Base-by-base conservation (phyloP, 2,329 filamentous ascomycete species). In the Periglandula ipomoeae region DNA sequence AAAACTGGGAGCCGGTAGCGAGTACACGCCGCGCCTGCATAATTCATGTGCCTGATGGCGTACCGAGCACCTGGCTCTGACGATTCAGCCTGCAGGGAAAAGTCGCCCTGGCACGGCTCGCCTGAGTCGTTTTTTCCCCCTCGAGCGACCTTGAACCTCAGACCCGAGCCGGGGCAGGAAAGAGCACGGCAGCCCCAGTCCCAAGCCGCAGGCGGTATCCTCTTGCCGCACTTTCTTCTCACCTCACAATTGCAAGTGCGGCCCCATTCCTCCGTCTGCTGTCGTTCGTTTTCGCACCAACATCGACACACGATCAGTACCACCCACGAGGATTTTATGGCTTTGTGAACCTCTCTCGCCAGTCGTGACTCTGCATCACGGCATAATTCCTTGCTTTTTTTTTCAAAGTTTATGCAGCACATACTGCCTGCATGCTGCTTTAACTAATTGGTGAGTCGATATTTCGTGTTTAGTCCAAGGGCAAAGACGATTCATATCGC, bases 241-340 rank as follows among this genome's bases (percentile, higher is more conserved):
- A 44, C 49, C 49, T 50, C 53, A 43, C 50, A 50, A 55, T 55
- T 55, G 56, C 52, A 54, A 53, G 55, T 56, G 57, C 55, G 55
- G 59, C 55, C 44, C 58, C 56, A 56, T 60, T 52, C 54, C 55
- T 54, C n/a, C 50, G 47, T 49, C 56, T 53, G 50, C 53, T 50
- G 51, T 55, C 49, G 45, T 49, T 49, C 46, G 46, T 49, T 48
- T 49, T 52, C 49, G 48, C 56, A 53, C 55, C 54, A 45, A 53
- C 56, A 58, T 60, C 59, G 53, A 52, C 57, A 50, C 52, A 50
- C 27, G 38, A 51, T 50, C 50, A 50, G 49, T 52, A 51, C 52
- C 43, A 48, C 51, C 44, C 24, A 48, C 43, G 40, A 47, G 40
- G 44, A 38, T 34, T 50, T 42, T 48, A 51, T 56, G 52, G 47